Evolutionary conservation across 441 rosid species (phyloP), one percentile per base, ranked within the genome.

Genomic region (Francoa sonchifolia): DNA sequence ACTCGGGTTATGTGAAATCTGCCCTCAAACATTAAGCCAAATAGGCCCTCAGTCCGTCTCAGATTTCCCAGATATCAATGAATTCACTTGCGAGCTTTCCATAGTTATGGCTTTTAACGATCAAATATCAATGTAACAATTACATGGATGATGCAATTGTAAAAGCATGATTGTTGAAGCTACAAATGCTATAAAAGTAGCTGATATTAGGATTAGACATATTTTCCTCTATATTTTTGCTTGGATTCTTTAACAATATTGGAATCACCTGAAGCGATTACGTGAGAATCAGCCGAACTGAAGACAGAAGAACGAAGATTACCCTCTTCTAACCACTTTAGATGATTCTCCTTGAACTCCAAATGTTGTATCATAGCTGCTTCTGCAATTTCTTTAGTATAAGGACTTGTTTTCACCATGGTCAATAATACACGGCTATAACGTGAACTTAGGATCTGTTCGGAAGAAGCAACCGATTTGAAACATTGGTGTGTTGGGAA

Each of bases 291-390:
- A 4, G 63, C 59, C 0, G 82, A 82, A 56, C 65, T 69, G 34
- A 86, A 86, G 26, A 90, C 82, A 13, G 82, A 79, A 35, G 99
- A 77, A 62, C 76, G 93, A 17, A 86, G 84, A 58, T 76, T 90
- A 45, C 95, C 90, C n/a, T 90, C 77, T 63, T 82, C 90, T 50
- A 86, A 42, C 96, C 94, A 86, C 61, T 80, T 90, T 2, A 74
- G 44, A 61, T 90, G 95, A 59, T 90, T 90, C 71, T 76, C 83
- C 53, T 67, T 78, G 54, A 90, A 90, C 56, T 80, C 93, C 63
- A 69, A 44, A 61, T 90, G 99, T 57, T 58, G 69, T 33, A 66
- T 51, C 39, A 68, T 62, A 16, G 96, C 96, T n/a, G 69, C 76
- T 65, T 67, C 74, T 1, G 75, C 62, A 6, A 86, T 30, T 42